Conservation (phyloP, 2,329 filamentous ascomycete genomes). For the Colletotrichum sp. region DNA sequence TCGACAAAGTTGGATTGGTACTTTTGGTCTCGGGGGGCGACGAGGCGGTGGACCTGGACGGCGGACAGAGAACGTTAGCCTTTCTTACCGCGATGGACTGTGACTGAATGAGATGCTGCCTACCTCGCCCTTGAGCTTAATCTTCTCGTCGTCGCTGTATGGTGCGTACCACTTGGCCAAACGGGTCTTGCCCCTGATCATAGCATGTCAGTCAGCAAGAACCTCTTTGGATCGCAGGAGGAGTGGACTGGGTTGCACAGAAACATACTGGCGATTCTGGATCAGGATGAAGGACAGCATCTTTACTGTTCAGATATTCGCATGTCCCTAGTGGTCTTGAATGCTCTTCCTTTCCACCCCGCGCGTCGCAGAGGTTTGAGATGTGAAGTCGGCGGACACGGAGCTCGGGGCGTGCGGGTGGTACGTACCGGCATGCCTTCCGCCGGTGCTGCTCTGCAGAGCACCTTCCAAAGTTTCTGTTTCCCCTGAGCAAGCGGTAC, state of each 20-base stretch:
- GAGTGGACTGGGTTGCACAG: background rate
- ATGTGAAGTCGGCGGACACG: constrained; percentile 9
- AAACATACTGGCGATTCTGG: constrained; percentile 76
- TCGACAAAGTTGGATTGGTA: constrained; percentile 99
- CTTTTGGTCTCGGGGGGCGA: constrained; percentile 97
- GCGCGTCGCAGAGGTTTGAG: constrained; percentile 8
- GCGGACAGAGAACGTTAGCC: constrained; percentile 1
- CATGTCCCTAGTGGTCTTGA: background rate
- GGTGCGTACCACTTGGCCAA: constrained; percentile 99
- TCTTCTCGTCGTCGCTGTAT: constrained; percentile 98
- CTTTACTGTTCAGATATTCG: background rate
- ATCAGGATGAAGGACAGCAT: constrained; percentile 85
- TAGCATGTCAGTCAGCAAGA: background rate
- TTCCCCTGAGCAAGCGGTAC: background rate
- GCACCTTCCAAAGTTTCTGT: background rate
- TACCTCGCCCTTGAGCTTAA: constrained; percentile 98
- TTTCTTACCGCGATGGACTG: background rate
- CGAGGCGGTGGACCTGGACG: constrained; percentile 88
- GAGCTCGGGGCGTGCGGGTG: constrained; percentile 8
- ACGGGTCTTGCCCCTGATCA: constrained; percentile 92
- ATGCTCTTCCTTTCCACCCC: background rate
- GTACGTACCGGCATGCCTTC: constrained; percentile 3
- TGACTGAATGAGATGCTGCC: constrained; percentile 20
- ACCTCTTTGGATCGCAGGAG: background rate
- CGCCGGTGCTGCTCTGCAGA: background rate